phyloP scores from a whole-genome alignment of 2,329 filamentous ascomycete species.

The Whalleya microplaca region DNA sequence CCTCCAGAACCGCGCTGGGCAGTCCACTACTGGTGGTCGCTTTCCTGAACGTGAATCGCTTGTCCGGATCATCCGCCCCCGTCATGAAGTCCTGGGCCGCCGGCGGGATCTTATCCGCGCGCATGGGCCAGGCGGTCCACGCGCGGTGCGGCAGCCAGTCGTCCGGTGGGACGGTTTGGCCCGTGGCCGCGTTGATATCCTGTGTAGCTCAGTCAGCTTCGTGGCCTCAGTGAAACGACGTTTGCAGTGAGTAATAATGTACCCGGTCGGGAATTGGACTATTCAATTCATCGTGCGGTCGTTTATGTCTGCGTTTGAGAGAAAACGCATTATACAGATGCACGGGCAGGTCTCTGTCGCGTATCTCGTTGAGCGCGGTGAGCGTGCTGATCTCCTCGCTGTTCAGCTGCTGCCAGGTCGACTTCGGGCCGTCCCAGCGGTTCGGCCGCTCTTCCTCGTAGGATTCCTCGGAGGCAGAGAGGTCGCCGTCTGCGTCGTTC shows the following conservation, averaged over 20 bases:
- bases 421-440: conserved; percentile 68
- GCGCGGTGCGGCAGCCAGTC: conserved; percentile 57
- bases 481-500: conserved; percentile 27
- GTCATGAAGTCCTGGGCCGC: conserved; percentile 54
- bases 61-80: conserved; percentile 43
- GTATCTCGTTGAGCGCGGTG: conserved; percentile 63
- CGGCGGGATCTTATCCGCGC: conserved; percentile 64
- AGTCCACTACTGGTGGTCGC: conserved; percentile 44
- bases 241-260: not conserved
- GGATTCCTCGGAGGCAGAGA: conserved; percentile 47
- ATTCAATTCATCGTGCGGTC: conserved; percentile 3
- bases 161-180: conserved; percentile 28
- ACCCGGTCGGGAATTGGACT: conserved; percentile 34
- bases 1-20: conserved; percentile 68
- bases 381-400: conserved; percentile 65
- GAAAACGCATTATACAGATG: conserved; percentile 82
- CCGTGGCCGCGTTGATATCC: conserved; percentile 36
- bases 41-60: conserved; percentile 54
- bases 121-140: conserved; percentile 89
- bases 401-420: conserved; percentile 69
- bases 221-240: not conserved
- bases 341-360: conserved; percentile 68
- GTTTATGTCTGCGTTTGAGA: conserved; percentile 56
- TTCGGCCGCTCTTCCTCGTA: conserved; percentile 62
- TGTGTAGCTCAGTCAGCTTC: conserved; percentile 15